phyloP scores from a whole-genome alignment of 2,329 filamentous ascomycete genomes.

The Pseudogymnoascus sp. region DNA sequence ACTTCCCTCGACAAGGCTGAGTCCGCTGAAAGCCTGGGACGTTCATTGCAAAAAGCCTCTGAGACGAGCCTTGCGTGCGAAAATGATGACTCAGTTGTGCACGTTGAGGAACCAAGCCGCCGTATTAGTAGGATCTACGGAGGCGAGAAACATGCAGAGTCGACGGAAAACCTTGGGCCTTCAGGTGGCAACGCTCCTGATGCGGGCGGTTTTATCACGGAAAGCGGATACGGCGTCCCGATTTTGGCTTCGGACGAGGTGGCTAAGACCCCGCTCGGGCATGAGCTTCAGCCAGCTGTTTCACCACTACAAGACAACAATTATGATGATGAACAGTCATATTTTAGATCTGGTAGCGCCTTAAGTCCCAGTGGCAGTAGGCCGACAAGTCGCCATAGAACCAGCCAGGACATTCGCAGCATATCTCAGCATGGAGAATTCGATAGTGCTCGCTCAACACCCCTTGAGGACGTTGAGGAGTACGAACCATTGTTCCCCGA shows the following conservation, averaged over 20 bases:
- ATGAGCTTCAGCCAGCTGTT: conserved; percentile 70
- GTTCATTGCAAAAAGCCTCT: conserved; percentile 26
- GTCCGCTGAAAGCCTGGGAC: conserved; percentile 34
- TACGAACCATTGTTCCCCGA: conserved; percentile 93
- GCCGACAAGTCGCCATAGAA: conserved; percentile 53
- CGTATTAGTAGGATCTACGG: conserved; percentile 37
- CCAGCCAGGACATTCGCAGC: conserved; percentile 48
- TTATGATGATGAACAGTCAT: conserved; percentile 45
- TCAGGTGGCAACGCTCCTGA: conserved; percentile 34
- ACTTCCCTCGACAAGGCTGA: conserved; percentile 30
- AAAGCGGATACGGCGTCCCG: conserved; percentile 59
- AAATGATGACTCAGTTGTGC: conserved; percentile 54
- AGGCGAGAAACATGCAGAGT: conserved; percentile 30
- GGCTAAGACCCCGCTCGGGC: conserved; percentile 56
- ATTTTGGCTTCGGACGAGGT: conserved; percentile 88
- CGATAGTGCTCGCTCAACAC: conserved; percentile 44
- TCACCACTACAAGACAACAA: conserved; percentile 61
- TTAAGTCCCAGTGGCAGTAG: conserved; percentile 29
- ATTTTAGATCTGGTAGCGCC: conserved; percentile 38
- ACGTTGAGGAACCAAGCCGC: conserved; percentile 60
- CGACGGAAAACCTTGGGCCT: conserved; percentile 41
- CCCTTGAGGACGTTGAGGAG: conserved; percentile 80
- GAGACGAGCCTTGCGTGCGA: conserved; percentile 36
- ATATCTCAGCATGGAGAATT: conserved; percentile 8
- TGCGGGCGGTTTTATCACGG: conserved; percentile 42